phyloP scores from a whole-genome alignment of 2,329 filamentous ascomycete species.

The Lizonia empirigonia region DNA sequence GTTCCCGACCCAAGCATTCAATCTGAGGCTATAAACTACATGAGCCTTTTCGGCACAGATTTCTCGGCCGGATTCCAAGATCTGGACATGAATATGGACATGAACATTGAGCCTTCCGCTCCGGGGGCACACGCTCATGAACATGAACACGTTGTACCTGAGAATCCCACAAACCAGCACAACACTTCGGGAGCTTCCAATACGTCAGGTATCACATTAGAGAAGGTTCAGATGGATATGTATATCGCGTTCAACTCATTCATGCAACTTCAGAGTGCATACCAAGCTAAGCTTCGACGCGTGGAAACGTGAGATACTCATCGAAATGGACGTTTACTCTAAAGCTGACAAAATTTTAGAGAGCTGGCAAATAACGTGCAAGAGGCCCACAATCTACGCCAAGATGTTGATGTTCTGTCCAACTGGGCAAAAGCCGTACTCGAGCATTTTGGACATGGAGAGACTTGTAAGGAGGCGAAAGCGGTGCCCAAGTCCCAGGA shows the following conservation, averaged over 20 bases:
- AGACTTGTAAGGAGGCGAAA: background rate
- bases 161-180: background rate
- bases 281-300: background rate
- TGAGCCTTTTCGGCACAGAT: background rate
- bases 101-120: background rate
- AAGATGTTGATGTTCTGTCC: constrained; percentile 5
- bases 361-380: background rate
- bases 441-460: background rate
- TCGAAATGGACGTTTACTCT: background rate
- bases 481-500: background rate
- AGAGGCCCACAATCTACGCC: background rate
- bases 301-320: background rate
- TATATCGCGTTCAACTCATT: background rate
- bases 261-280: background rate
- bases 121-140: background rate
- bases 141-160: background rate
- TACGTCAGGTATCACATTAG: background rate
- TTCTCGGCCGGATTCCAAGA: background rate
- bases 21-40: background rate
- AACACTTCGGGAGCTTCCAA: background rate
- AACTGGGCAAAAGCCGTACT: background rate
- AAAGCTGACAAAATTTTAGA: background rate
- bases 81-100: background rate
- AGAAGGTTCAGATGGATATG: background rate
- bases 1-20: background rate